phyloP scores from a whole-genome alignment of 2,329 filamentous ascomycete genomes.

The Clarireedia homoeocarpa region DNA sequence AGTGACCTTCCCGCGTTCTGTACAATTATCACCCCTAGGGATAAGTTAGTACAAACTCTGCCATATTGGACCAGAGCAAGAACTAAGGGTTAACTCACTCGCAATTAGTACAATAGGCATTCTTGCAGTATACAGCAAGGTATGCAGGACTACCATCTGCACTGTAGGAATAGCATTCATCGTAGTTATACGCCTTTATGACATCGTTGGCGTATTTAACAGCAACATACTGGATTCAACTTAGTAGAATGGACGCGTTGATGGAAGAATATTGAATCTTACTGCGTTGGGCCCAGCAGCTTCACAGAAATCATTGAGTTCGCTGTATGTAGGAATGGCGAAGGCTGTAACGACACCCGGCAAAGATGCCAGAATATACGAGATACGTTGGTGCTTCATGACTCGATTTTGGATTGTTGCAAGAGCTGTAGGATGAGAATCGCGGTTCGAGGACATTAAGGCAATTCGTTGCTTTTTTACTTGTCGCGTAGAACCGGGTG shows the following conservation, averaged over 20 bases:
- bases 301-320: background rate
- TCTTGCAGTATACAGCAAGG: background rate
- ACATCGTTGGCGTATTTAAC: background rate
- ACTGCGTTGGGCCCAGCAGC: background rate
- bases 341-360: too few relatives aligned
- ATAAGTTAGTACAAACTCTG: background rate
- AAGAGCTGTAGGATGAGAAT: too few relatives aligned
- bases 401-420: too few relatives aligned
- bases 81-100: background rate
- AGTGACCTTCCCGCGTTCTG: background rate
- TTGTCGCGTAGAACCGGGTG: too few relatives aligned
- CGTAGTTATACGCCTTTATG: background rate
- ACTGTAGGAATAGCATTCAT: background rate
- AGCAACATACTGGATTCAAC: background rate
- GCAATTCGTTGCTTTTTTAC: too few relatives aligned
- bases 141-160: background rate
- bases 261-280: background rate
- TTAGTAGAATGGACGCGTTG: background rate
- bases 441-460: too few relatives aligned
- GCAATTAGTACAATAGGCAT: background rate
- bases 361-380: too few relatives aligned
- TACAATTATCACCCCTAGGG: background rate
- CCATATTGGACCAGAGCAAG: background rate
- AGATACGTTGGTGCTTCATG: too few relatives aligned
- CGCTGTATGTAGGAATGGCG: background rate